phyloP scores from a whole-genome alignment of 768 basidiomycete species.

The Fomitopsis serialis region DNA sequence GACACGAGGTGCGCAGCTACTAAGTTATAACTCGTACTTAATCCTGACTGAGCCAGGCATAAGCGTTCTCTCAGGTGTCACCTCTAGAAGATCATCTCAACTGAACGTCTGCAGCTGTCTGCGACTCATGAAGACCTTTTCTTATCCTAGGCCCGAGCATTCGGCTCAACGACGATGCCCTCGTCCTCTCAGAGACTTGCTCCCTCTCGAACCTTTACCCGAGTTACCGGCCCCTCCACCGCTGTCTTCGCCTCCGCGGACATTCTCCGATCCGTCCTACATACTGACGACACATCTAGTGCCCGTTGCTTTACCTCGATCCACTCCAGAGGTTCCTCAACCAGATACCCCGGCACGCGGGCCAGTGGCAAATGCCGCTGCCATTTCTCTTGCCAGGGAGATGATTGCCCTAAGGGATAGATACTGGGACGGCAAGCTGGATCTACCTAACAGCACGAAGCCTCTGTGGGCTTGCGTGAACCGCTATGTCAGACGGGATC shows the following conservation, averaged over 20 bases:
- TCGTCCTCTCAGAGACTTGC: background rate
- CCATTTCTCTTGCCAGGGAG: constrained; percentile 6
- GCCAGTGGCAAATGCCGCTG: constrained; percentile 27
- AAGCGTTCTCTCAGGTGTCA: no score
- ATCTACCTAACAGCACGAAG: constrained; percentile 17
- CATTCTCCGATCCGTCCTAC: no score
- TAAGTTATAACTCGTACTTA: no score
- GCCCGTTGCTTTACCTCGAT: no score
- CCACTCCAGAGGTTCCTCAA: no score
- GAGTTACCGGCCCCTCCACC: constrained; percentile 23
- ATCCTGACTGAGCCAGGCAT: no score
- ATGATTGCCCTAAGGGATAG: constrained; percentile 28
- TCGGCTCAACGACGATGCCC: background rate
- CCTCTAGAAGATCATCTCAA: no score
- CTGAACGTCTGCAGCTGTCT: no score
- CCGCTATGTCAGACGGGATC: constrained; percentile 49
- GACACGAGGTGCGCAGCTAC: no score
- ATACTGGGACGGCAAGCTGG: constrained; percentile 20
- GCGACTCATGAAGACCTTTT: background rate
- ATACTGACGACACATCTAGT: no score
- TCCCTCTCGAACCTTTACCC: constrained; percentile 17
- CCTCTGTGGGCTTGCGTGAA: constrained; percentile 70
- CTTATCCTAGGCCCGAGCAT: background rate
- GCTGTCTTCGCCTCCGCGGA: no score
- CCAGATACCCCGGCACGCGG: constrained; percentile 20